Base-by-base conservation (phyloP, 768 basidiomycete species). In the Boletus rufocinnamomeus region DNA sequence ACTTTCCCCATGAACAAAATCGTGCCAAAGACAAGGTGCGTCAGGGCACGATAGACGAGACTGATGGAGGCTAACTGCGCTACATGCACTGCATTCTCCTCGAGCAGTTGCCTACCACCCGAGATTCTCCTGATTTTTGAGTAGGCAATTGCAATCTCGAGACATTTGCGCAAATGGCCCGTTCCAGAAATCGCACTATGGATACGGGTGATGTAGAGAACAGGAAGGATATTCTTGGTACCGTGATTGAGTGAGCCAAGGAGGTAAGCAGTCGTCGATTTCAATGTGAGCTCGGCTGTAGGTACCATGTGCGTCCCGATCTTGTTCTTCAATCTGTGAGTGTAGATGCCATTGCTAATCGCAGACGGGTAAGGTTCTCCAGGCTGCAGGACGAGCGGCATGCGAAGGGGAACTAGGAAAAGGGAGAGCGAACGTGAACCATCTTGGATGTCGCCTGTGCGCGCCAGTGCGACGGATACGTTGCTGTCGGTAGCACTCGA, bases 401-500 rank as follows among this genome's bases (percentile, higher is more conserved):
- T 44, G 30, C 68, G 67, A 23, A 91, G 78, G 28, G 88, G 88
- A 44, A 92, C 76, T 32, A 92, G 77, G 74, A 92, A 91, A 38
- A 92, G 82, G 1, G 88, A 91, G 14, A 91, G 79, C 0, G 81
- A 82, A 38, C 84, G 81, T 1, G 89, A 86, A 7, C 90, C 89
- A 14, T 77, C 71, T 49, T 75, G 62, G 28, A 68, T 58, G 0
- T 82, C 70, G 1, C 87, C 89, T 2, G 89, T 91, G 38, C 89
- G 85, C 6, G 88, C 91, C 6, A 92, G 75, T 1, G 87, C 88
- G 27, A 92, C 77, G 0, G 88, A 81, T 10, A 91, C 75, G 58
- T 92, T 77, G 61, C 86, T 84, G 63, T 92, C 91, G 0, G 89
- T 89, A 2, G 91, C 91, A 63, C 87, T 89, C 17, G 89, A 90